Conservation (phyloP, 2,329 filamentous ascomycete species). For the Fonsecaea multimorphosa region DNA sequence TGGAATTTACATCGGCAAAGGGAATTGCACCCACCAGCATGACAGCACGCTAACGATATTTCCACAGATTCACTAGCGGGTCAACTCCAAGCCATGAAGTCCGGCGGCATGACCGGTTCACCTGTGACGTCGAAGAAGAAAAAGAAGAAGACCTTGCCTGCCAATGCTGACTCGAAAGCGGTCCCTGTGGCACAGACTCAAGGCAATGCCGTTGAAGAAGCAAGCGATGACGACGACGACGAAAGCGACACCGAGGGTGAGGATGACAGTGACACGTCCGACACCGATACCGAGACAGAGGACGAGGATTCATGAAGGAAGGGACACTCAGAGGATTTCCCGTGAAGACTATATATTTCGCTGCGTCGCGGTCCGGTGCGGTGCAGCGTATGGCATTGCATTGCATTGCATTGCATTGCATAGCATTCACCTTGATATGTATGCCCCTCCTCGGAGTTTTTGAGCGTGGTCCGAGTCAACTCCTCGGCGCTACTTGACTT, state of each 20-base stretch:
- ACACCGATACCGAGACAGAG: conserved; percentile 75
- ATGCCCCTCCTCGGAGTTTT: no score
- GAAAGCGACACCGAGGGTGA: conserved; percentile 70
- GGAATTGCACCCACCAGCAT: conserved; percentile 14
- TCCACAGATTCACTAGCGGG: conserved; percentile 80
- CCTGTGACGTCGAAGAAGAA: conserved; percentile 62
- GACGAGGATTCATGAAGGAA: conserved; percentile 57
- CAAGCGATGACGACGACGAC: conserved; percentile 62
- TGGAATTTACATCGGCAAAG: conserved; percentile 20
- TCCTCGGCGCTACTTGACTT: no score
- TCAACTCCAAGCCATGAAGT: conserved; percentile 87
- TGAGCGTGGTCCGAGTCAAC: no score
- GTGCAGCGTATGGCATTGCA: neutral
- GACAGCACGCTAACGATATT: conserved; percentile 31
- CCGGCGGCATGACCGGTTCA: conserved; percentile 59
- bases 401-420: neutral
- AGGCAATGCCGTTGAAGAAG: neutral
- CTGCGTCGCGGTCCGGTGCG: no score
- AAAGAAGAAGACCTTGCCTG: conserved; percentile 66
- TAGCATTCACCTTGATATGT: neutral
- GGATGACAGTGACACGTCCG: conserved; percentile 61
- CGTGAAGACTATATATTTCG: neutral
- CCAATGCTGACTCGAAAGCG: conserved; percentile 47
- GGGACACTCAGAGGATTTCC: neutral
- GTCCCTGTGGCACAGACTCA: conserved; percentile 65